A percentile compares a stretch with the other conserved stretches of the same genome.
Conservation (phyloP, 2,329 filamentous ascomycete genomes). For the Celoporthe dispersa region DNA sequence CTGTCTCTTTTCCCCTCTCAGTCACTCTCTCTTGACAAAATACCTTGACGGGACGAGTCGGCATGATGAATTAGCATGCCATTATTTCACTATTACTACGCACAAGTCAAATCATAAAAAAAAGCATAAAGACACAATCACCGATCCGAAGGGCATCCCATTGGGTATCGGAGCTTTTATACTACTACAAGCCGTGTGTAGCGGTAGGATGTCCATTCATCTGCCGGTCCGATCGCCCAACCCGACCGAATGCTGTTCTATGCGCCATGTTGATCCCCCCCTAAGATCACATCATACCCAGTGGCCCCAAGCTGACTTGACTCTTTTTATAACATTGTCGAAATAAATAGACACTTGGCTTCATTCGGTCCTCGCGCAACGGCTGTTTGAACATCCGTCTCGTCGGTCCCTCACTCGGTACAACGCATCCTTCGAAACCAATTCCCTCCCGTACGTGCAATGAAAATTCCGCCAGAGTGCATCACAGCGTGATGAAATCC, state of each 20-base stretch:
- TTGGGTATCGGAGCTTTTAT: slow-evolving; percentile 17
- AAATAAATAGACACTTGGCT: background rate
- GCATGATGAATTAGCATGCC: background rate
- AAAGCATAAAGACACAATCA: background rate
- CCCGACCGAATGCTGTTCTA: background rate
- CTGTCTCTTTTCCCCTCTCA: too few species aligned
- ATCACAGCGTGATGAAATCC: background rate
- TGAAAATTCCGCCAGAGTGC: background rate
- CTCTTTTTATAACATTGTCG: background rate
- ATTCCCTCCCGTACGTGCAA: background rate
- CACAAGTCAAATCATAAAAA: background rate
- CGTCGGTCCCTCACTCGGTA: background rate
- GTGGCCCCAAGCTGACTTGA: background rate
- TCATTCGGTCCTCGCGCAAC: background rate
- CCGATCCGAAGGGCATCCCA: background rate
- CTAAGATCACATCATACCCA: background rate
- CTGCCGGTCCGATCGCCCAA: background rate
- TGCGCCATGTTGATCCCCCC: background rate
- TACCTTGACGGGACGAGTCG: too few species aligned
- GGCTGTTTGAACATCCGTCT: background rate
- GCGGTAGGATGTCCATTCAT: background rate
- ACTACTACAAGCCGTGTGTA: background rate
- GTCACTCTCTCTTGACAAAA: too few species aligned
- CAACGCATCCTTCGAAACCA: background rate
- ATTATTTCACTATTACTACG: too few species aligned